These are phyloP conservation scores for Luzula sylvatica DNA, from an alignment of 176 grass and related monocot genomes.

Conservation along the genomic window DNA sequence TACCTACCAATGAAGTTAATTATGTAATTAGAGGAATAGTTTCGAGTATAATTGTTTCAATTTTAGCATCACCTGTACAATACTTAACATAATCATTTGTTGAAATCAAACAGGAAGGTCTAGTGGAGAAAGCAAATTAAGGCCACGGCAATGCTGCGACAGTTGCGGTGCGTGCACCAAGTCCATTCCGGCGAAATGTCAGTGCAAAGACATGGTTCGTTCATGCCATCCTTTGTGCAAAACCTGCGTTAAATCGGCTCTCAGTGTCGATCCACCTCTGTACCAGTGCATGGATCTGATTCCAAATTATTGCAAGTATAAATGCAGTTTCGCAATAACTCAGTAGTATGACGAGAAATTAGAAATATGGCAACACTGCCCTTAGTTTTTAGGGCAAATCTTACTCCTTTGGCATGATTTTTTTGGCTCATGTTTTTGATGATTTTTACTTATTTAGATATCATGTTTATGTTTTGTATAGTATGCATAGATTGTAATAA, in stretches of 20 bases:
- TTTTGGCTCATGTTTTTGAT: neutral
- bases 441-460: neutral
- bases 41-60: too few relatives aligned
- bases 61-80: too few relatives aligned
- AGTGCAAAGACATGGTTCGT: conserved; percentile 45
- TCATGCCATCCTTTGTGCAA: conserved; percentile 77
- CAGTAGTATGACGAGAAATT: neutral
- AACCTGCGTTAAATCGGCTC: conserved; percentile 49
- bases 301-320: conserved; percentile 38
- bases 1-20: too few relatives aligned
- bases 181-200: conserved; percentile 32
- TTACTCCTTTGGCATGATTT: conserved; percentile 6
- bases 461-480: neutral
- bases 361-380: neutral
- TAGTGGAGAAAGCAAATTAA: too few relatives aligned
- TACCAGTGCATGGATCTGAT: conserved; percentile 75
- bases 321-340: conserved; percentile 24
- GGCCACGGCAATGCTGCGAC: conserved; percentile 71
- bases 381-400: conserved; percentile 10
- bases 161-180: conserved; percentile 62
- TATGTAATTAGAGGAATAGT: too few relatives aligned
- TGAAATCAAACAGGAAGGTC: too few relatives aligned
- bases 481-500: neutral
- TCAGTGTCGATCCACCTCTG: conserved; percentile 46
- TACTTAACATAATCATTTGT: too few relatives aligned